Conservation (phyloP, 2,329 filamentous ascomycete species). For the Alternaria triticina region DNA sequence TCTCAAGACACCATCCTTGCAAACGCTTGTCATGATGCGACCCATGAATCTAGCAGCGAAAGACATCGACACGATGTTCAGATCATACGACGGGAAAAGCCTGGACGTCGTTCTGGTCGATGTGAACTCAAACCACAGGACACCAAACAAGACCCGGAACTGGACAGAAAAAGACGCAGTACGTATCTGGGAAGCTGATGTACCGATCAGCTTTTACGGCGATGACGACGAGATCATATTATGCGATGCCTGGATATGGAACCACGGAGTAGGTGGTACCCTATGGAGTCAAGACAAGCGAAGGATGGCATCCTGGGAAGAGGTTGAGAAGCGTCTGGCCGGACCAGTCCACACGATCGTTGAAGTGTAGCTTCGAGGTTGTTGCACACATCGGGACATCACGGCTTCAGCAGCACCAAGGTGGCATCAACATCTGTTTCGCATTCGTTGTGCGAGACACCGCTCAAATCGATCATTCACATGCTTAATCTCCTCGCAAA, state of each 20-base stretch:
- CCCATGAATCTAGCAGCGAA: conserved; percentile 14
- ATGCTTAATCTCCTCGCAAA: not conserved
- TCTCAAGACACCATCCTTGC: conserved; percentile 23
- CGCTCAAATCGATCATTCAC: not conserved
- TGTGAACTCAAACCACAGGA: conserved; percentile 31
- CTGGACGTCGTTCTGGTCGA: conserved; percentile 37
- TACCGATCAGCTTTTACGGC: conserved; percentile 37
- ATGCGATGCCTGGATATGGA: conserved; percentile 37
- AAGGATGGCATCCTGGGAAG: conserved; percentile 29
- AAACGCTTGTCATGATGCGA: conserved; percentile 26
- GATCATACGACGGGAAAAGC: conserved; percentile 22
- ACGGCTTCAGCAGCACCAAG: not conserved
- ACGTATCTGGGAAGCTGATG: conserved; percentile 36
- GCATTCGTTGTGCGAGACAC: not conserved
- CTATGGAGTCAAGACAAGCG: conserved; percentile 29
- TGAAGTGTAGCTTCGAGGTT: not conserved
- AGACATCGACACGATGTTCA: conserved; percentile 27
- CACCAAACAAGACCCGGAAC: conserved; percentile 23
- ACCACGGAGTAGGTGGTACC: conserved; percentile 26
- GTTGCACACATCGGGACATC: not conserved
- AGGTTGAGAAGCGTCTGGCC: conserved; percentile 17
- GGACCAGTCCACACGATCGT: conserved; percentile 18
- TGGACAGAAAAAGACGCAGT: conserved; percentile 32
- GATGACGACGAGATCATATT: conserved; percentile 33
- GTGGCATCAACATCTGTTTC: not conserved